phyloP scores from a whole-genome alignment of 306 rosid genomes.

The Erythrophleum fordii region DNA sequence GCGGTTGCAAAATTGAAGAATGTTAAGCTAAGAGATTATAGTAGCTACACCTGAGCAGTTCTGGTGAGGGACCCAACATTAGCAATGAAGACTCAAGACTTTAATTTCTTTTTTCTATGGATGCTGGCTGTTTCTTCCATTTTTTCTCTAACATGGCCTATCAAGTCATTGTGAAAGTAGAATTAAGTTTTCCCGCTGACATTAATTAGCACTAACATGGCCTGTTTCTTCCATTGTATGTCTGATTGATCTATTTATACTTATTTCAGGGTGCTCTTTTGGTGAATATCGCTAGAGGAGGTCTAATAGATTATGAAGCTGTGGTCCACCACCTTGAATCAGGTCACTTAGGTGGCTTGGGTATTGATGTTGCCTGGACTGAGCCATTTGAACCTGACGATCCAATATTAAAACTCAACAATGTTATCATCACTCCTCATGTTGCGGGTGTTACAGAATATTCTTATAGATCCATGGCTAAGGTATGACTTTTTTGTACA shows the following conservation, averaged over 20 bases:
- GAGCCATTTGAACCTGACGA: slow-evolving; percentile 87
- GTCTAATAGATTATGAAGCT: slow-evolving; percentile 71
- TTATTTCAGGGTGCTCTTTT: slow-evolving; percentile 74
- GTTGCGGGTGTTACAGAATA: slow-evolving; percentile 85
- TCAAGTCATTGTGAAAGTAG: not conserved
- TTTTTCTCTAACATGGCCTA: not conserved
- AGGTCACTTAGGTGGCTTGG: slow-evolving; percentile 86
- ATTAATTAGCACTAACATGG: not conserved
- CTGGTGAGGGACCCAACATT: not conserved
- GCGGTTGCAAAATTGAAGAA: not conserved
- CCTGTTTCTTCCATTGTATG: not conserved
- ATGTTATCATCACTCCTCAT: slow-evolving; percentile 86
- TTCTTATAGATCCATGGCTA: slow-evolving; percentile 84
- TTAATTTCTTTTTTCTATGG: not conserved
- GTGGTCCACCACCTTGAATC: slow-evolving; percentile 59
- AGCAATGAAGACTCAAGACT: not conserved
- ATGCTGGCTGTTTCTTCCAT: not conserved
- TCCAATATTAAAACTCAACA: slow-evolving; percentile 67
- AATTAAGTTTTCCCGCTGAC: not conserved
- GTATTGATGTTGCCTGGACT: slow-evolving; percentile 87
- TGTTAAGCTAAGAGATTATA: not conserved
- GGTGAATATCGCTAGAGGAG: slow-evolving; percentile 84
- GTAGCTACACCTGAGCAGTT: not conserved
- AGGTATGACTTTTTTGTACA: slow-evolving; percentile 51
- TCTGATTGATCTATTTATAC: slow-evolving; percentile 7